Conservation (phyloP, 352 stramenopile genomes). For the Pythium scleroteichum region DNA sequence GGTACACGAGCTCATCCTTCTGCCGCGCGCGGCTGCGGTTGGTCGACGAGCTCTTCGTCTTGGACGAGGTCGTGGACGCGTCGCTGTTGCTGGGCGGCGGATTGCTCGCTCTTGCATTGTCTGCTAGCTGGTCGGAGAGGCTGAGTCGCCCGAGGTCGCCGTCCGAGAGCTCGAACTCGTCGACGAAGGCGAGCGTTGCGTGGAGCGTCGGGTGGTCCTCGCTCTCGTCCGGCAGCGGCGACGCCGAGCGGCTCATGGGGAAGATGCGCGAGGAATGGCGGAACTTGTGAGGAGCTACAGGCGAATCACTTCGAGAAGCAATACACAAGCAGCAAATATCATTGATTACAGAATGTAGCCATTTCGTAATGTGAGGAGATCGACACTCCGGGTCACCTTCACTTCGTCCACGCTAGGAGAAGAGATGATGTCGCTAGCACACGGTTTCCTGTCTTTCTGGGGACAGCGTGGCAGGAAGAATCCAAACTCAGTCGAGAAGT, state of each 20-base stretch:
- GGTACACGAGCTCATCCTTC: conserved; percentile 15
- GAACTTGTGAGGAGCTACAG: not conserved
- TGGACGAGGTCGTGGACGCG: not conserved
- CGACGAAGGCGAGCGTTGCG: conserved; percentile 19
- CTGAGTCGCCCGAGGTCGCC: not conserved
- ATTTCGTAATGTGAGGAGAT: no score
- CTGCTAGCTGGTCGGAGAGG: not conserved
- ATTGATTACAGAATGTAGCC: conserved; percentile 1
- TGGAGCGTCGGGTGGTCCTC: conserved; percentile 23
- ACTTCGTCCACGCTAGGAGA: not conserved
- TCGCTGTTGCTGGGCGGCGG: not conserved
- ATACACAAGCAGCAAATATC: not conserved
- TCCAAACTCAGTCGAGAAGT: no score
- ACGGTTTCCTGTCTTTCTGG: no score
- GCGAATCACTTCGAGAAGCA: not conserved
- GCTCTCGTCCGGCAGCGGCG: not conserved
- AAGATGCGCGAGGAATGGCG: not conserved
- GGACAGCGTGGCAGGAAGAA: no score
- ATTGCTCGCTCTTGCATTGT: not conserved
- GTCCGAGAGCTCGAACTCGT: conserved; percentile 21
- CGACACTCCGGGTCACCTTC: no score
- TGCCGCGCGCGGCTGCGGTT: conserved; percentile 7
- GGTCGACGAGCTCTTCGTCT: not conserved
- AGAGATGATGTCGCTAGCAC: not conserved
- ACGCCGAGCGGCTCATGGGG: not conserved